A percentile compares a stretch with the other conserved stretches of the same genome.
phyloP scores from a whole-genome alignment of 495 filamentous ascomycete genomes.

The Beverwykella pulmonaria region DNA sequence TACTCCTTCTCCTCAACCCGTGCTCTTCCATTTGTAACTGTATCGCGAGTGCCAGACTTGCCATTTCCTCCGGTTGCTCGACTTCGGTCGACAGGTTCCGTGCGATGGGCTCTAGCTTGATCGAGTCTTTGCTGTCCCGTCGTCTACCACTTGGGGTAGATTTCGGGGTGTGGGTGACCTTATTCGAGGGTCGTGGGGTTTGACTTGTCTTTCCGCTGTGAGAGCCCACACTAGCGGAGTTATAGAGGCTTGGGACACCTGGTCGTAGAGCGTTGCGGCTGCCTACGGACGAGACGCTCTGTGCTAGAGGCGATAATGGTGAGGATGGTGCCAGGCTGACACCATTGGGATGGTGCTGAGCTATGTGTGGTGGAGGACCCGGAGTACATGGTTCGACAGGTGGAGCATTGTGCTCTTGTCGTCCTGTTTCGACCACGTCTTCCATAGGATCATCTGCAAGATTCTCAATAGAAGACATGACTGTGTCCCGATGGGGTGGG shows the following conservation, averaged over 20 bases:
- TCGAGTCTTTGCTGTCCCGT: conserved; percentile 19
- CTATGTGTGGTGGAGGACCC: background rate
- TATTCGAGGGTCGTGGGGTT: conserved; percentile 16
- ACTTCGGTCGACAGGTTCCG: conserved; percentile 2
- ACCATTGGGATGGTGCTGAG: background rate
- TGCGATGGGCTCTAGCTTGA: conserved; percentile 19
- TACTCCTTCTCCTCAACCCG: conserved; percentile 56
- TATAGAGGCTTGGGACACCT: background rate
- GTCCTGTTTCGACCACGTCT: conserved; percentile 1
- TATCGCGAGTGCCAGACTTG: conserved; percentile 54
- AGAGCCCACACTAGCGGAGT: conserved; percentile 1
- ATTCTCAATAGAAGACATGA: conserved; percentile 33
- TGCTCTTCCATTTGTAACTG: conserved; percentile 63
- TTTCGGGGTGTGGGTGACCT: conserved; percentile 18
- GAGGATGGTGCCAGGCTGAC: conserved; percentile 1
- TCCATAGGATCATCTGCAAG: conserved; percentile 1
- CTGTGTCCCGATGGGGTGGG: background rate
- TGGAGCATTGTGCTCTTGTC: background rate
- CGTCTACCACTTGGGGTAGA: conserved; percentile 6
- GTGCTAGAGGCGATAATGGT: conserved; percentile 4
- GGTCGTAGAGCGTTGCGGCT: conserved; percentile 1
- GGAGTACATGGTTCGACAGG: conserved; percentile 28
- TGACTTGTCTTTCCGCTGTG: conserved; percentile 17
- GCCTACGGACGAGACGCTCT: conserved; percentile 1
- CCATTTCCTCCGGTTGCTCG: conserved; percentile 1